These are phyloP conservation scores for Cladosporium colombiae DNA, from an alignment of 2,329 filamentous ascomycete genomes.

Conservation along the genomic window DNA sequence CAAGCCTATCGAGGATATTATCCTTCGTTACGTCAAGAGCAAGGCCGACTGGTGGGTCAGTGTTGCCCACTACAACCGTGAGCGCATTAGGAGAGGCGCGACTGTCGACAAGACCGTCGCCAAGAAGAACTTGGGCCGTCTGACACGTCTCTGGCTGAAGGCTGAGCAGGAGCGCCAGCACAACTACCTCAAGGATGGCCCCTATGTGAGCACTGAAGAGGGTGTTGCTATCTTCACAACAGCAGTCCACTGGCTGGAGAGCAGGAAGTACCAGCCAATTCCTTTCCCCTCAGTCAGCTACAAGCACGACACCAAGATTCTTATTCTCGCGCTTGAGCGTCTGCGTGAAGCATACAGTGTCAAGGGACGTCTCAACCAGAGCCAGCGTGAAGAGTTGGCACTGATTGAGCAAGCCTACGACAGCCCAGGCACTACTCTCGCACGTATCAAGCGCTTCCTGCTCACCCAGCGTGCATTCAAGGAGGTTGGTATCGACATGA, in stretches of 20 bases:
- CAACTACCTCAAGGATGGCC: conserved; percentile 99
- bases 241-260: conserved; percentile 98
- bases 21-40: conserved; percentile 96
- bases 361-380: conserved; percentile 94
- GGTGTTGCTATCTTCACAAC: conserved; percentile 98
- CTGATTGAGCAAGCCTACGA: conserved; percentile 98
- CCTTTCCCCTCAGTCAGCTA: conserved; percentile 98
- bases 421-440: conserved; percentile 91
- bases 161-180: conserved; percentile 97
- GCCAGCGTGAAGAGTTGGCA: conserved; percentile 92
- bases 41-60: conserved; percentile 99
- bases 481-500: conserved; percentile 99
- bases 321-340: conserved; percentile 91
- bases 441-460: conserved; percentile 95
- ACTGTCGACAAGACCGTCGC: conserved; percentile 99
- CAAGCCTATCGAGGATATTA: conserved; percentile 97
- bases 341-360: conserved; percentile 95
- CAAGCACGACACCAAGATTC: conserved; percentile 98
- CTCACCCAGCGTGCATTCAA: conserved; percentile 98
- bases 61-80: conserved; percentile 97
- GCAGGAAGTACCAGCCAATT: conserved; percentile 96
- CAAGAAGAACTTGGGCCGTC: conserved; percentile 95
- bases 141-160: conserved; percentile 96
- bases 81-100: conserved; percentile 91
- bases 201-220: conserved; percentile 97